phyloP scores from a whole-genome alignment of 2,329 filamentous ascomycete species.

The Seiridium cupressi region DNA sequence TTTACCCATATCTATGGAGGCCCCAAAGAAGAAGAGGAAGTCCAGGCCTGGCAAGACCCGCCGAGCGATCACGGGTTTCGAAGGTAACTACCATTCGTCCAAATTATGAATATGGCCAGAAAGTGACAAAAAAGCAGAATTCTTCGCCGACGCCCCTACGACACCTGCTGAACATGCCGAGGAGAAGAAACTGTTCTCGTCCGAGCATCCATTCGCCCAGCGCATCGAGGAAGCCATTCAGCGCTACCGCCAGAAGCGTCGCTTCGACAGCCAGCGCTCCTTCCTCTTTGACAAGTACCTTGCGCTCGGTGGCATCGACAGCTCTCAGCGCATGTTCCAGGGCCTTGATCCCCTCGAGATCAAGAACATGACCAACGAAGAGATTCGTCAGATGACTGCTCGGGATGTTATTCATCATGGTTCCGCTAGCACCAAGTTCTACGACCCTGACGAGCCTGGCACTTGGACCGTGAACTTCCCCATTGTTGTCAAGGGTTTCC shows the following conservation, averaged over 20 bases:
- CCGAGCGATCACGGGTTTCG: constrained; percentile 63
- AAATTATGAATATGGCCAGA: no score
- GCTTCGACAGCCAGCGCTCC: constrained; percentile 61
- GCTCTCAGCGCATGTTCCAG: constrained; percentile 53
- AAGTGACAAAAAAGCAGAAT: constrained; percentile 47
- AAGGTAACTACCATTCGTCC: constrained; percentile 42
- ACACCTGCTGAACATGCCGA: constrained; percentile 66
- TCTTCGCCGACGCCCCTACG: constrained; percentile 76
- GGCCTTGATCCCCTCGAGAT: constrained; percentile 52
- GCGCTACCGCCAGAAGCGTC: constrained; percentile 75
- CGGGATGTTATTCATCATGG: constrained; percentile 56
- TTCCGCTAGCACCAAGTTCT: constrained; percentile 44
- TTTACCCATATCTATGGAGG: not conserved
- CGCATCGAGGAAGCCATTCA: constrained; percentile 85
- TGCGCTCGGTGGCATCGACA: constrained; percentile 76
- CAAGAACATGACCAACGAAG: constrained; percentile 57
- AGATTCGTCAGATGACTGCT: constrained; percentile 64
- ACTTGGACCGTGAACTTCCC: constrained; percentile 80
- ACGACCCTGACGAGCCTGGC: constrained; percentile 45
- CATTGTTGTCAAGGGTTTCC: constrained; percentile 72
- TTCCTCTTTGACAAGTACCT: constrained; percentile 78
- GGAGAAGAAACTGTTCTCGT: constrained; percentile 67
- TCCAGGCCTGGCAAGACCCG: constrained; percentile 34
- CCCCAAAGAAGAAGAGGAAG: constrained; percentile 38
- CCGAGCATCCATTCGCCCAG: constrained; percentile 54